Percentiles rank a stretch among this genome's conserved stretches.
phyloP scores from a whole-genome alignment of 805 yeast species.

The Saturnispora dispora region DNA sequence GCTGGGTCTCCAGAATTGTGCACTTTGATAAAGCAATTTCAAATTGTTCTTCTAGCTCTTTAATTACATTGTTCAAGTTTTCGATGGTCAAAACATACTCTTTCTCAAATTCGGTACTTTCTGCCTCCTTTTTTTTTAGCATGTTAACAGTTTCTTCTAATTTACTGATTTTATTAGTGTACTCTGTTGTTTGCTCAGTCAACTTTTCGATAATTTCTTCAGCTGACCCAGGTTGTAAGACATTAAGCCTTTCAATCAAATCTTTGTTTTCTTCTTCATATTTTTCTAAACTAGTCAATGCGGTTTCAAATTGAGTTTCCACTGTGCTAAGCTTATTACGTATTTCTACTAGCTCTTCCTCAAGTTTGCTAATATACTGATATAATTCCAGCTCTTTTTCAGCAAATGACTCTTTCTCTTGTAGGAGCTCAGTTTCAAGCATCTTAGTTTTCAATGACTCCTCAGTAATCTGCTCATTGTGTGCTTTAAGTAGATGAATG shows the following conservation, averaged over 20 bases:
- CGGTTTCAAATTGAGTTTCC: not conserved
- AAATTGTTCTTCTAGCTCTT: slow-evolving; percentile 14
- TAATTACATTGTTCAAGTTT: slow-evolving; percentile 34
- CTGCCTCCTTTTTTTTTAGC: slow-evolving; percentile 28
- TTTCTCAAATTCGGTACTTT: slow-evolving; percentile 35
- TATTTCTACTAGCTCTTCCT: slow-evolving; percentile 14
- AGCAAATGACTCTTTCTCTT: slow-evolving; percentile 23
- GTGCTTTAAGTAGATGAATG: slow-evolving; percentile 14
- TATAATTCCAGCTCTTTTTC: not conserved
- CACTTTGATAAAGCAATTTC: not conserved
- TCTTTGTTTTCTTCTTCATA: not conserved
- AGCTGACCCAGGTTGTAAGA: slow-evolving; percentile 5
- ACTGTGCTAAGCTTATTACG: not conserved
- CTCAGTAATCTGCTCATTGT: slow-evolving; percentile 26
- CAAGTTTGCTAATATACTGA: slow-evolving; percentile 15
- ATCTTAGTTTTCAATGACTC: slow-evolving; percentile 20
- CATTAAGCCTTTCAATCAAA: slow-evolving; percentile 13
- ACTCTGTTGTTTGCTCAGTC: slow-evolving; percentile 24
- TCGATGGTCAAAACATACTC: slow-evolving; percentile 34
- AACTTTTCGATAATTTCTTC: slow-evolving; percentile 12
- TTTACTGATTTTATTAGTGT: slow-evolving; percentile 16
- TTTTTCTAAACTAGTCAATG: not conserved
- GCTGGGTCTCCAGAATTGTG: not conserved
- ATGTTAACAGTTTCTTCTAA: slow-evolving; percentile 12
- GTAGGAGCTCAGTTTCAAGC: slow-evolving; percentile 10